Evolutionary conservation across 306 rosid genomes (phyloP).

Genomic region (Prunus mira): DNA sequence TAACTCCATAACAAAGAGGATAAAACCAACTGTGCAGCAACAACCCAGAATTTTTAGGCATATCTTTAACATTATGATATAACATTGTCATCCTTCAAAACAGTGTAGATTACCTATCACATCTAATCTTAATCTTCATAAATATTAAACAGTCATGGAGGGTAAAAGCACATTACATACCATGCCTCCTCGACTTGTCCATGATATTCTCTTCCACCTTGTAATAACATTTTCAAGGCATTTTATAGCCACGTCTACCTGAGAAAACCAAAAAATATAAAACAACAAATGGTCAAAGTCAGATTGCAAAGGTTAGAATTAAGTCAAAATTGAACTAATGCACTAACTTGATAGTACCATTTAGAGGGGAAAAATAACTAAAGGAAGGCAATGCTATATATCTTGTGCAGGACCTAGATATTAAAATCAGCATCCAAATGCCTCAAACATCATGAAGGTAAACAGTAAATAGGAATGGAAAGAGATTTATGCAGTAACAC

Average conservation of each 20-base stretch:
- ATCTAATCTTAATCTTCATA: not conserved
- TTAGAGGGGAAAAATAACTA: not conserved
- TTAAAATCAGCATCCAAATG: not conserved
- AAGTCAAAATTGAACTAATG: not conserved
- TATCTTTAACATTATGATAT: not conserved
- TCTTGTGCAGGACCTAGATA: not conserved
- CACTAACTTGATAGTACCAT: not conserved
- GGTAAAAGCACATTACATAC: constrained; percentile 36
- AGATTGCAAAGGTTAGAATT: not conserved
- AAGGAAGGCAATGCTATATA: not conserved
- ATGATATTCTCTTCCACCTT: constrained; percentile 66
- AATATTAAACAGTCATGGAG: not conserved
- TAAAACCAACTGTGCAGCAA: not conserved
- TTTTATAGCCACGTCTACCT: constrained; percentile 58
- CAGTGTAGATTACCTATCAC: not conserved
- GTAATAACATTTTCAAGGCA: constrained; percentile 40
- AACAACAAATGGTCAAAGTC: not conserved
- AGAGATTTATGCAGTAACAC: not conserved
- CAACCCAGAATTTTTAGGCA: not conserved
- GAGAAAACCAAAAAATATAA: constrained; percentile 4
- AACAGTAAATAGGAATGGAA: not conserved
- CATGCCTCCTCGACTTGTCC: constrained; percentile 90
- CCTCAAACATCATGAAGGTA: constrained; percentile 5
- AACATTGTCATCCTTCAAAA: not conserved
- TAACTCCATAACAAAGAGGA: too few species aligned